Evolutionary conservation across 2,329 filamentous ascomycete species (phyloP).

Genomic region (Neofusicoccum laricinum): DNA sequence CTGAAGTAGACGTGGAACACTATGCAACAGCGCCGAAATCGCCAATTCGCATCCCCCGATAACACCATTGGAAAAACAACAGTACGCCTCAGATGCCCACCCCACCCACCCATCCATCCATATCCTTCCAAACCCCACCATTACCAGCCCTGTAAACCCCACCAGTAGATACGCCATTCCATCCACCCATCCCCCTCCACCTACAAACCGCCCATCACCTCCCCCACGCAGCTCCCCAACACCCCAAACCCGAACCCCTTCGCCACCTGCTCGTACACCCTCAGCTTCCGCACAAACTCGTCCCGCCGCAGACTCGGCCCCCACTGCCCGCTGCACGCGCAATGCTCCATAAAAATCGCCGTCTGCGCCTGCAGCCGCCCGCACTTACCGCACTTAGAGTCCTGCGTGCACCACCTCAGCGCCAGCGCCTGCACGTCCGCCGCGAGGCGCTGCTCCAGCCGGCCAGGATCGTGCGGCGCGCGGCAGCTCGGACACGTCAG

Average conservation of each 20-base stretch:
- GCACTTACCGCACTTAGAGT: slow-evolving; percentile 79
- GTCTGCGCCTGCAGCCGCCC: slow-evolving; percentile 60
- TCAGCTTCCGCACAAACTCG: slow-evolving; percentile 63
- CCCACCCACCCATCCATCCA: too few species aligned
- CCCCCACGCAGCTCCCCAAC: slow-evolving; percentile 71
- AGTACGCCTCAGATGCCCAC: too few species aligned
- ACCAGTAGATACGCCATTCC: too few species aligned
- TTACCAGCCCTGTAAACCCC: too few species aligned
- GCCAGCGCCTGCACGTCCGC: slow-evolving; percentile 70
- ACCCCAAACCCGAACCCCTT: slow-evolving; percentile 78
- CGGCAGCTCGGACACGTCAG: slow-evolving; percentile 69
- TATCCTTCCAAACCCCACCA: too few species aligned
- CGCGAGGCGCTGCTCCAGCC: slow-evolving; percentile 80
- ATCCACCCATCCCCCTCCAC: too few species aligned
- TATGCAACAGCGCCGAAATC: too few species aligned
- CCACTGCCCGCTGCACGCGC: slow-evolving; percentile 88
- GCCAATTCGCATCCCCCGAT: too few species aligned
- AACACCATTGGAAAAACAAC: too few species aligned
- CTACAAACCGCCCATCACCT: slow-evolving; percentile 49
- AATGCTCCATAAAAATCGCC: slow-evolving; percentile 94
- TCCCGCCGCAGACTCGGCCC: slow-evolving; percentile 65
- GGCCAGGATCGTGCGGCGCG: slow-evolving; percentile 71
- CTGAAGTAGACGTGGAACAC: too few species aligned
- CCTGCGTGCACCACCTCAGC: slow-evolving; percentile 82
- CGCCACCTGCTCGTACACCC: slow-evolving; percentile 71